These are phyloP conservation scores for Phaeotremella skinneri DNA, from an alignment of 768 basidiomycete species.

Conservation along the genomic window DNA sequence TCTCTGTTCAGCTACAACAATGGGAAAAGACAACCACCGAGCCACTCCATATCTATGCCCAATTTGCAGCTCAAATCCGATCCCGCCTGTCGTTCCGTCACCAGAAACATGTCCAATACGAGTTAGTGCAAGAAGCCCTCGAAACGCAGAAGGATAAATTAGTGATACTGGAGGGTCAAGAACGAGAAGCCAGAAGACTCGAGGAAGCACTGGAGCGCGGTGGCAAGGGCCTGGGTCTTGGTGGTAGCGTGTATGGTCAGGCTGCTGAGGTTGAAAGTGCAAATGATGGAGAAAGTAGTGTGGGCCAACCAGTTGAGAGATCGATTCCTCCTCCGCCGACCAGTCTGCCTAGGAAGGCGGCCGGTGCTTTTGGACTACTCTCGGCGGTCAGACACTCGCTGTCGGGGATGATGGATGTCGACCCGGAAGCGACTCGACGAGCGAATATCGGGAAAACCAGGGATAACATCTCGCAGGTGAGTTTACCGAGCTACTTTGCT, in stretches of 20 bases:
- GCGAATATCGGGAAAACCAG: constrained; percentile 91
- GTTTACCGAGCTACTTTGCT: constrained; percentile 29
- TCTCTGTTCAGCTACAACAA: constrained; percentile 69
- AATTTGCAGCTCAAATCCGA: constrained; percentile 93
- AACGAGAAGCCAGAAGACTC: constrained; percentile 81
- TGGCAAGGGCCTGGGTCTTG: constrained; percentile 41
- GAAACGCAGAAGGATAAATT: constrained; percentile 79
- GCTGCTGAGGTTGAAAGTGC: constrained; percentile 21
- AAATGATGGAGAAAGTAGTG: constrained; percentile 17
- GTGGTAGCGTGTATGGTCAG: constrained; percentile 22
- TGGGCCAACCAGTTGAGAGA: no score
- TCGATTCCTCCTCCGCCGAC: constrained; percentile 1
- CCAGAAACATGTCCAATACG: constrained; percentile 96
- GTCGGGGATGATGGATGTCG: constrained; percentile 98
- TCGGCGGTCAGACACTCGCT: constrained; percentile 90
- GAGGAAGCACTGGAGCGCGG: constrained; percentile 76
- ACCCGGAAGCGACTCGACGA: constrained; percentile 91
- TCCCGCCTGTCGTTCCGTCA: constrained; percentile 90
- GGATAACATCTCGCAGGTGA: constrained; percentile 90
- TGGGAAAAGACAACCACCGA: constrained; percentile 94
- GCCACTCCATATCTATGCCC: constrained; percentile 90
- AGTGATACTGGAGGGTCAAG: constrained; percentile 87
- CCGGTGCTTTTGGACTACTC: constrained; percentile 67
- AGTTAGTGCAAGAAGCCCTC: constrained; percentile 88
- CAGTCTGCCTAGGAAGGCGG: constrained; percentile 16